These are phyloP conservation scores for Boletus sensibilis DNA, from an alignment of 768 basidiomycete genomes.

Conservation along the genomic window DNA sequence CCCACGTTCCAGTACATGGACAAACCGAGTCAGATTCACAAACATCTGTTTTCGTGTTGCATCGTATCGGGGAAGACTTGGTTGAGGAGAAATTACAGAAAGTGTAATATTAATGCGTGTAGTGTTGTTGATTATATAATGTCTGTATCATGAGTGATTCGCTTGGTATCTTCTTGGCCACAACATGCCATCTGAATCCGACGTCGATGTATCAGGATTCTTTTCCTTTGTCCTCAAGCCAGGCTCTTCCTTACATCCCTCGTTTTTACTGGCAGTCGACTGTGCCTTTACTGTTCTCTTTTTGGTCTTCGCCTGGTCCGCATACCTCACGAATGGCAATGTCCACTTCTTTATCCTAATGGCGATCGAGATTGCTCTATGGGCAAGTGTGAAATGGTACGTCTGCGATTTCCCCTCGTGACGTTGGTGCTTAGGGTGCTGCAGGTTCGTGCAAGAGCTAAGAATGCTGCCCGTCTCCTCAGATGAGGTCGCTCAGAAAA, in stretches of 20 bases:
- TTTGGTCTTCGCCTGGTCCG: constrained; percentile 55
- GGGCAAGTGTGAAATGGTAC: constrained; percentile 82
- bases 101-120: neutral
- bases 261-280: constrained; percentile 64
- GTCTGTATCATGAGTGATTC: constrained; percentile 12
- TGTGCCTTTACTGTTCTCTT: constrained; percentile 57
- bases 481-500: constrained; percentile 22
- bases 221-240: constrained; percentile 63
- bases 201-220: constrained; percentile 32
- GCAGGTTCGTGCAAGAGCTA: constrained; percentile 69
- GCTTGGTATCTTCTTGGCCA: neutral
- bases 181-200: constrained; percentile 24
- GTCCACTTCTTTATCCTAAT: constrained; percentile 67
- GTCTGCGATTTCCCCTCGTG: constrained; percentile 17
- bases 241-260: constrained; percentile 73
- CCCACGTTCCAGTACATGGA: constrained; percentile 9
- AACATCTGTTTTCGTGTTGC: constrained; percentile 9
- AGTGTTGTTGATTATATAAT: constrained; percentile 13
- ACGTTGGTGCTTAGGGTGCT: constrained; percentile 12
- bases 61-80: constrained; percentile 9
- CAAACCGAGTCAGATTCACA: constrained; percentile 1
- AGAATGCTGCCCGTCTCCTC: constrained; percentile 34
- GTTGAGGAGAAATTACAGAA: neutral
- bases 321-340: constrained; percentile 61
- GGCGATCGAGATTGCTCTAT: constrained; percentile 62